Percentiles rank a stretch among this genome's conserved stretches.
These are phyloP conservation scores for Stagonosporopsis tanaceti DNA, from an alignment of 2,329 filamentous ascomycete genomes.

Conservation along the genomic window DNA sequence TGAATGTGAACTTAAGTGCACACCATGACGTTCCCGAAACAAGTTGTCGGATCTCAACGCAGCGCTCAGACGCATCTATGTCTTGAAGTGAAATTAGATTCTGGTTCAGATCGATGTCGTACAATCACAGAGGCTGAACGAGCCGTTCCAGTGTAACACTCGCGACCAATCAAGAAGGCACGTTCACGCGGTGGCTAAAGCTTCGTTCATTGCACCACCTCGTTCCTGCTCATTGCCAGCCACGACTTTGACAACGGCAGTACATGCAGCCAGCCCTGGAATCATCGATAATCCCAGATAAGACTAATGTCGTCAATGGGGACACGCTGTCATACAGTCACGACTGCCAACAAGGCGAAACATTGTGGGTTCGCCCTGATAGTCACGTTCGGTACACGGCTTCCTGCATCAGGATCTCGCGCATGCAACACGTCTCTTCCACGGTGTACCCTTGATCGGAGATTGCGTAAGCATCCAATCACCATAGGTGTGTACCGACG, in stretches of 20 bases:
- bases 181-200: slow-evolving; percentile 2
- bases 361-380: slow-evolving; percentile 1
- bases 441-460: background rate
- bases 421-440: slow-evolving; percentile 13
- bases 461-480: background rate
- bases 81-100: slow-evolving; percentile 13
- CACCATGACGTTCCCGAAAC: background rate
- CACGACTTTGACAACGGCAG: slow-evolving; percentile 1
- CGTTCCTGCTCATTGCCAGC: slow-evolving; percentile 14
- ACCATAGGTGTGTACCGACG: background rate
- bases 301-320: slow-evolving; percentile 8
- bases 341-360: slow-evolving; percentile 5
- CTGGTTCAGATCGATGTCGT: slow-evolving; percentile 9
- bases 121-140: slow-evolving; percentile 18
- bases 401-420: slow-evolving; percentile 8
- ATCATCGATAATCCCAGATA: slow-evolving; percentile 11
- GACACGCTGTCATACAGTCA: slow-evolving; percentile 14
- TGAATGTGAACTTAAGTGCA: background rate
- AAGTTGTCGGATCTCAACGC: background rate
- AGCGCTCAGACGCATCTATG: slow-evolving; percentile 5
- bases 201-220: slow-evolving; percentile 17
- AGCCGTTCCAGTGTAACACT: slow-evolving; percentile 9
- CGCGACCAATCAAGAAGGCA: background rate
- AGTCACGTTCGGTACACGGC: slow-evolving; percentile 8
- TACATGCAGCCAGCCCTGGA: slow-evolving; percentile 11